These are phyloP conservation scores for Carex pumila DNA, from an alignment of 176 grass and related monocot species.

Conservation along the genomic window DNA sequence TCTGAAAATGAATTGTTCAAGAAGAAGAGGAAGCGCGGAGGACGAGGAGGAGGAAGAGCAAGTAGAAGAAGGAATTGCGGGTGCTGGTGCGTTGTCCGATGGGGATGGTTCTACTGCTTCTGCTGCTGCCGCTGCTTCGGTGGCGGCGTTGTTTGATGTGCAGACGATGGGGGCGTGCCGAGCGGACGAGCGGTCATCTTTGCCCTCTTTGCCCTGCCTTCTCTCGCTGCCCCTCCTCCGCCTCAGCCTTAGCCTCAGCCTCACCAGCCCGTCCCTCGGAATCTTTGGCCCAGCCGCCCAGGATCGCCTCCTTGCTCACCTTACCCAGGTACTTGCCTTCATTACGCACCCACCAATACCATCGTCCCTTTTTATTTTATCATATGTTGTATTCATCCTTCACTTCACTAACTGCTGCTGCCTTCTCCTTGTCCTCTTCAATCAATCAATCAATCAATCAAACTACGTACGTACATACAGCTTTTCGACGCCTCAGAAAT, in stretches of 20 bases:
- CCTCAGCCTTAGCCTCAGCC: conserved; percentile 14
- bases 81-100: too few relatives aligned
- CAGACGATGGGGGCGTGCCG: conserved; percentile 81
- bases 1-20: not conserved
- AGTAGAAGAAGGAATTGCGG: not conserved
- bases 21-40: not conserved
- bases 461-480: conserved; percentile 5
- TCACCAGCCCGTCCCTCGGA: not conserved
- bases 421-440: not conserved
- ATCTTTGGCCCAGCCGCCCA: conserved; percentile 26
- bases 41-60: not conserved
- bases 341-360: too few relatives aligned
- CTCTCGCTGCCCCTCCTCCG: conserved; percentile 21
- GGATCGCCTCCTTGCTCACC: conserved; percentile 67
- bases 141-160: conserved; percentile 26
- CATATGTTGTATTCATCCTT: not conserved
- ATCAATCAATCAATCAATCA: not conserved
- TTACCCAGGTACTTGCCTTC: conserved; percentile 41
- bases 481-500: conserved; percentile 80
- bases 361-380: too few relatives aligned
- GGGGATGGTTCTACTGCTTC: too few relatives aligned
- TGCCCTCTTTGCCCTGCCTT: conserved; percentile 43
- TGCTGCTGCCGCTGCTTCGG: too few relatives aligned
- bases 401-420: not conserved
- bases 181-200: conserved; percentile 62